Evolutionary conservation across 192 early-diverging fungal genomes (phyloP).

Genomic region (Haplosporangium gracile): DNA sequence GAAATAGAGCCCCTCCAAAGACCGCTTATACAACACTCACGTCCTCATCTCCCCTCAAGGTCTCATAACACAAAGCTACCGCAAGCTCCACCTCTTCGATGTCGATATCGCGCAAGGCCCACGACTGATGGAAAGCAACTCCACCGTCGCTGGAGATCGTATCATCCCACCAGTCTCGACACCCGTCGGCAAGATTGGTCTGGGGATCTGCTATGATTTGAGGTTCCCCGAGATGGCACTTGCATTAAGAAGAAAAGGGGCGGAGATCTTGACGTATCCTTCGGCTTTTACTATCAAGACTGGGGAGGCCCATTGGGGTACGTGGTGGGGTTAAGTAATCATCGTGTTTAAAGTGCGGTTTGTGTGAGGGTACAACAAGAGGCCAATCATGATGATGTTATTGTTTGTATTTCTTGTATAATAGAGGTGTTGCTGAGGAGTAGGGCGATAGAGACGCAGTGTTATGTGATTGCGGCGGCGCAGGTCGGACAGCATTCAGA

Average conservation of each 20-base stretch:
- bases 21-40: slow-evolving; percentile 75
- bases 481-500: slow-evolving; percentile 82
- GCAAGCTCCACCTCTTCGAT: slow-evolving; percentile 89
- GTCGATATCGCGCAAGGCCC: slow-evolving; percentile 69
- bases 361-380: too few relatives aligned
- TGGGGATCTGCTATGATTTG: slow-evolving; percentile 85
- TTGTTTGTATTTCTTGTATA: not conserved
- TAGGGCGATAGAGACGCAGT: slow-evolving; percentile 88
- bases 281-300: slow-evolving; percentile 87
- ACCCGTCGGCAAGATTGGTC: slow-evolving; percentile 71
- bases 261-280: slow-evolving; percentile 83
- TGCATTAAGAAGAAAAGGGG: slow-evolving; percentile 65
- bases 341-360: not conserved
- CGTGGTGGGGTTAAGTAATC: not conserved
- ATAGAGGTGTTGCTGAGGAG: slow-evolving; percentile 79
- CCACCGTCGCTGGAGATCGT: slow-evolving; percentile 52
- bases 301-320: slow-evolving; percentile 87
- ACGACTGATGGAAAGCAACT: slow-evolving; percentile 61
- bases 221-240: slow-evolving; percentile 82
- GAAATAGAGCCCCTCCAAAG: slow-evolving; percentile 38
- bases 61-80: slow-evolving; percentile 66
- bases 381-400: not conserved
- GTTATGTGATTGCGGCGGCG: slow-evolving; percentile 85
- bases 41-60: slow-evolving; percentile 75
- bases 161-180: slow-evolving; percentile 57